These are phyloP conservation scores for Chytriomyces hyalinus DNA, from an alignment of 192 early-diverging fungal genomes.

Conservation along the genomic window DNA sequence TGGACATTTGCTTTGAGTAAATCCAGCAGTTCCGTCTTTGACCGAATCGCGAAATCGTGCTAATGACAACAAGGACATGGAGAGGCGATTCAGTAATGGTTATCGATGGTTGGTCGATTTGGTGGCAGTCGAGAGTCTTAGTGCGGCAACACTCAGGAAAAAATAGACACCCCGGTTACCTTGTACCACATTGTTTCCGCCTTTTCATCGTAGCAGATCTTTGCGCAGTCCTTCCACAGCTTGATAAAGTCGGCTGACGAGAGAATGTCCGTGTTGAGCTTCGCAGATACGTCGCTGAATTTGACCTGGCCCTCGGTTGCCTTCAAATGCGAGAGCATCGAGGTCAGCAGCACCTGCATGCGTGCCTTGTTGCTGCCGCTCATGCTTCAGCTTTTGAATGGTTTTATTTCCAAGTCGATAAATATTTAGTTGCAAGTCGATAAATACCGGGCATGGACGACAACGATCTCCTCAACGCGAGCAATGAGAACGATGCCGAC, in stretches of 20 bases:
- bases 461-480: background rate
- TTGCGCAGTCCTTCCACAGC: constrained; percentile 25
- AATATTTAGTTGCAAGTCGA: background rate
- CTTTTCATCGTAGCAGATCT: constrained; percentile 26
- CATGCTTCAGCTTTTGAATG: background rate
- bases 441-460: constrained; percentile 10
- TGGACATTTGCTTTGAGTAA: constrained; percentile 20
- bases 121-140: no score
- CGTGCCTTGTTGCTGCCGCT: constrained; percentile 1
- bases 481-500: constrained; percentile 46
- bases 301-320: constrained; percentile 4
- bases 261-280: constrained; percentile 24
- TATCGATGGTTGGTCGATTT: no score
- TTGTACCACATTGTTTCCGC: constrained; percentile 32
- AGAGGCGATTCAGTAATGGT: background rate
- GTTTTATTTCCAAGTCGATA: background rate
- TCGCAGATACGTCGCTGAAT: constrained; percentile 1
- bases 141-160: no score
- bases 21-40: constrained; percentile 16
- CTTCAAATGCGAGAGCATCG: constrained; percentile 10
- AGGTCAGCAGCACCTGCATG: constrained; percentile 17
- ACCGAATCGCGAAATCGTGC: constrained; percentile 26
- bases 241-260: constrained; percentile 23
- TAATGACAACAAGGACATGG: background rate
- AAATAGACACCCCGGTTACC: background rate